Evolutionary conservation across 169 alveolate species (phyloP), one percentile per base, ranked within the genome.

Genomic region (Cryptosporidium canis): DNA sequence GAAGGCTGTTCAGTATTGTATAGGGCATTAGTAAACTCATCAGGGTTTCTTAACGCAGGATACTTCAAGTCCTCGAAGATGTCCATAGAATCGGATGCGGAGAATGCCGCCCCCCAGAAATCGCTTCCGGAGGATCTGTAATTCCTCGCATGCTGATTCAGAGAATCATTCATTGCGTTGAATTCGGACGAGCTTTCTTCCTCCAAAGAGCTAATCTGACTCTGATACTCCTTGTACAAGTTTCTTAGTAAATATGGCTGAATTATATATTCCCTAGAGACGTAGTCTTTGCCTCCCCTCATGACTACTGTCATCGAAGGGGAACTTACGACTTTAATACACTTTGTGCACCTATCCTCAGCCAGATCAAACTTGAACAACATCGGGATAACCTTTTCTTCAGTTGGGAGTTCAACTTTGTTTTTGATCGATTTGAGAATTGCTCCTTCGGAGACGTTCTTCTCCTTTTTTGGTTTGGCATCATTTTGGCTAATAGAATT

Each of bases 301-400:
- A 77, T 55, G 14, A 77, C 87, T 16, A 77, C 87, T 2, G 87
- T 77, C 45, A 77, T 77, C 3, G 87, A 77, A 1, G 87, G 71
- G 11, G 87, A 77, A 14, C 77, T 58, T 2, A 77, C 87, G 0
- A 77, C 87, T 18, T 77, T 55, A 21, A 77, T 77, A 12, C 61
- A 58, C 44, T 58, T 77, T 24, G 68, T 77, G 51, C 87, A 77
- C 24, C 87, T 77, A 18, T 61, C 87, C 44, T 77, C 87, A 39
- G 87, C 87, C 8, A 77, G 77, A 5, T 77, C 87, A 48, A 77
- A 61, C 35, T 77, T 45, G 31, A 77, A 77, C 16, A 77, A 35
- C 3, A 77, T n/a, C 12, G 87, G 87, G 12, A 43, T 77, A 6
- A 77, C 41, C 1, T 21, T 24, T 24, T 55, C 68, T 48, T 11